Evolutionary conservation across 208 protist species (phyloP), one percentile per base, ranked within the genome.

Genomic region (Crithidia acanthocephali): DNA sequence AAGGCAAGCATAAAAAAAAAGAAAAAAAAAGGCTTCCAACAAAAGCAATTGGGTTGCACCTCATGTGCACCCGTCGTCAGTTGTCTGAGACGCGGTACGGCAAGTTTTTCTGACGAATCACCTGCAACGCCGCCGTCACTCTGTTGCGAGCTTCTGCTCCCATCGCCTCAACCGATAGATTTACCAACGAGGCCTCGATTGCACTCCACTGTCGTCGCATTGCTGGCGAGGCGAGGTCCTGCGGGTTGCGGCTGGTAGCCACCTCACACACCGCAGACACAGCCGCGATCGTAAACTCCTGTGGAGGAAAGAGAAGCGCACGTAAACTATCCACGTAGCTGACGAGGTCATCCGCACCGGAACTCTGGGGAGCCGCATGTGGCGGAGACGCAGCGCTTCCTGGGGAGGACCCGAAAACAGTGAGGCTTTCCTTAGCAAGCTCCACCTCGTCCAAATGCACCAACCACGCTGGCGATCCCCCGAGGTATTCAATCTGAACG

Each of bases 401-500:
- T 9, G 2, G 18, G 37, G 23, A 11, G 40, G 22, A n/a, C 20
- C 3, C 22, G 40, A 7, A 1, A 37, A 2, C 28, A 23, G 2
- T 44, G 6, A 1, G 13, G 20, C 6, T 11, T 15, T 9, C 30
- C 20, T n/a, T 23, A 35, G 11, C 60, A 11, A 18, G 2, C 13
- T 18, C 10, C 30, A 56, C 1, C 60, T 27, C 45, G 0, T 18
- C 47, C 23, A 66, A 8, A 30, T 11, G 11, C 2, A 66, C 20
- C 60, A 44, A 10, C 60, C 60, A 66, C 0, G 60, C 60, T 10
- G 47, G 23, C 20, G 32, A 32, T 11, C 56, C 72, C 4, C 57
- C 72, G 10, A 77, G 60, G 20, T 72, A 42, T 25, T 48, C 27
- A 32, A 77, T 66, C 52, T 71, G 64, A 42, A 44, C 30, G 58